Conservation (phyloP, 2,329 filamentous ascomycete species). For the Colletotrichum trifolii region DNA sequence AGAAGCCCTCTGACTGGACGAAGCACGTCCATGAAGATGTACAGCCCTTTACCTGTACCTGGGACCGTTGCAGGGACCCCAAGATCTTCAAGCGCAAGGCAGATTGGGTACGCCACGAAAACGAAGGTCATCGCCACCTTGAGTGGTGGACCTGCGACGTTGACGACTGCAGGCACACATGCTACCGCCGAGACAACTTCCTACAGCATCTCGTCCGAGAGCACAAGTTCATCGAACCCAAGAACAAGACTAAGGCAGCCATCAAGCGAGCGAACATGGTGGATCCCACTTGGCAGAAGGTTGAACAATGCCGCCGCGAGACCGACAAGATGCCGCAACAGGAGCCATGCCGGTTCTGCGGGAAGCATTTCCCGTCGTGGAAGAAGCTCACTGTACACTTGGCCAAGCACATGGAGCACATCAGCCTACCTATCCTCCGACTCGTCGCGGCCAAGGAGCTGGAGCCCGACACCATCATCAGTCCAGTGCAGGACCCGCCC, state of each 20-base stretch:
- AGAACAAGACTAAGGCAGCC: constrained; percentile 77
- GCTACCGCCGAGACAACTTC: constrained; percentile 92
- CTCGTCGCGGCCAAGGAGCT: constrained; percentile 65
- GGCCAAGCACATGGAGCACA: constrained; percentile 93
- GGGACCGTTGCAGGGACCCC: constrained; percentile 81
- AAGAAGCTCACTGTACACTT: constrained; percentile 95
- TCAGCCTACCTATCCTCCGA: constrained; percentile 82
- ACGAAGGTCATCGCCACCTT: constrained; percentile 87
- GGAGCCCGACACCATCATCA: constrained; percentile 73
- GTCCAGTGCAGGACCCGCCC: constrained; percentile 70
- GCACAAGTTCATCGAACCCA: constrained; percentile 87
- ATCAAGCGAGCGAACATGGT: constrained; percentile 67
- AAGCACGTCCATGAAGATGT: constrained; percentile 96
- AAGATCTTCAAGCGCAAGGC: constrained; percentile 97
- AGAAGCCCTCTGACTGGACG: constrained; percentile 95
- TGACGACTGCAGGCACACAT: constrained; percentile 82
- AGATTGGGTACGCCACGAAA: constrained; percentile 95
- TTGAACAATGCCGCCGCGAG: constrained; percentile 81
- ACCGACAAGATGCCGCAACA: constrained; percentile 74
- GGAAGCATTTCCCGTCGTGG: constrained; percentile 83
- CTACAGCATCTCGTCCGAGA: constrained; percentile 91
- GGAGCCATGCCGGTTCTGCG: constrained; percentile 89
- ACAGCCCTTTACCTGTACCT: constrained; percentile 93
- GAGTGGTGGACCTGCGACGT: constrained; percentile 92
- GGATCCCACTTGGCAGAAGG: constrained; percentile 79